A percentile compares a stretch with the other conserved stretches of the same genome.
Evolutionary conservation across 371 early-diverging fungal genomes (phyloP).

Genomic region (Paramicrosporidium saccamoebae): DNA sequence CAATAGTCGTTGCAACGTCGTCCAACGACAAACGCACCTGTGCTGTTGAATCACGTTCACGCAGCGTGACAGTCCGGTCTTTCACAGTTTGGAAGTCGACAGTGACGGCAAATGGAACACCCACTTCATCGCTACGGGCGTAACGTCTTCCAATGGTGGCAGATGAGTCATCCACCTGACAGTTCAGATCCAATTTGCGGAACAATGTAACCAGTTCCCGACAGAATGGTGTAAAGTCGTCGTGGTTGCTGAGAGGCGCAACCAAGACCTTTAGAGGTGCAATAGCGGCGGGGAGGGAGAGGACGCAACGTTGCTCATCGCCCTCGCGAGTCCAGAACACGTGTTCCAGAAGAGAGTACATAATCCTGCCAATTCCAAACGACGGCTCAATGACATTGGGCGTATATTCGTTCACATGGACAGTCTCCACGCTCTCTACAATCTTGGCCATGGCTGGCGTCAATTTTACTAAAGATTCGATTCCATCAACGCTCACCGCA

Average conservation of each 20-base stretch:
- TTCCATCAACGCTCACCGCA: slow-evolving; percentile 18
- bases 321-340: slow-evolving; percentile 57
- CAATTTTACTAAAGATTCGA: slow-evolving; percentile 24
- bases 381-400: slow-evolving; percentile 99
- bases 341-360: slow-evolving; percentile 92
- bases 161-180: slow-evolving; percentile 56
- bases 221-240: slow-evolving; percentile 32
- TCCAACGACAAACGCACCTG: slow-evolving; percentile 57
- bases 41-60: slow-evolving; percentile 85
- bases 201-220: slow-evolving; percentile 16
- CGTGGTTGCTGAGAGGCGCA: slow-evolving; percentile 46
- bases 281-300: slow-evolving; percentile 62
- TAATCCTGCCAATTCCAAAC: slow-evolving; percentile 97
- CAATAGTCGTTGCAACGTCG: slow-evolving; percentile 1
- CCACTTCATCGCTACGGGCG: slow-evolving; percentile 93
- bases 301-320: slow-evolving; percentile 56
- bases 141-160: slow-evolving; percentile 91
- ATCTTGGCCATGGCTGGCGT: slow-evolving; percentile 29
- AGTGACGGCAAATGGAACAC: slow-evolving; percentile 93
- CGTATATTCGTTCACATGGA: slow-evolving; percentile 70
- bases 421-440: slow-evolving; percentile 30
- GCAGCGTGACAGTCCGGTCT: slow-evolving; percentile 75
- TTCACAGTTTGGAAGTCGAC: slow-evolving; percentile 89
- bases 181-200: slow-evolving; percentile 22
- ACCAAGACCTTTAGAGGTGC: slow-evolving; percentile 85